Evolutionary conservation across 2,329 filamentous ascomycete genomes (phyloP).

Genomic region (Ophiosphaerella korrae): DNA sequence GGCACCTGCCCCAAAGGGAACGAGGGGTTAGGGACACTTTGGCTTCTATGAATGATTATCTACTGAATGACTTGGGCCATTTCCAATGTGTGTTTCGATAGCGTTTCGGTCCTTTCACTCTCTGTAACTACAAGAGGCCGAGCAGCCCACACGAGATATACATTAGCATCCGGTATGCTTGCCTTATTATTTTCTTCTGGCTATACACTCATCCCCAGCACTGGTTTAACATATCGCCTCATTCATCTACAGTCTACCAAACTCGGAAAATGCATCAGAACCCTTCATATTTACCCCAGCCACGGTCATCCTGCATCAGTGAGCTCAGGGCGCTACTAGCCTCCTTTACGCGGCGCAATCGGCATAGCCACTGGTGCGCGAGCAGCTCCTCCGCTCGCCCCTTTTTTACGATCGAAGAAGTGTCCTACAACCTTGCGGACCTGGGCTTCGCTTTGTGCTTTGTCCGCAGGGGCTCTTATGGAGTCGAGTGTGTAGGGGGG

Average conservation of each 20-base stretch:
- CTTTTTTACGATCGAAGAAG: conserved; percentile 51
- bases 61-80: neutral
- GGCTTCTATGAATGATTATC: neutral
- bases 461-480: conserved; percentile 53
- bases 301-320: neutral
- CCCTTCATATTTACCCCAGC: no score
- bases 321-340: conserved; percentile 6
- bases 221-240: neutral
- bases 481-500: conserved; percentile 64
- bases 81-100: neutral
- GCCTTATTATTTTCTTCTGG: no score
- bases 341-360: conserved; percentile 38
- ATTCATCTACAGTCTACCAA: neutral
- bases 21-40: neutral
- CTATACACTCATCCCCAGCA: no score
- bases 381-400: conserved; percentile 18
- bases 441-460: conserved; percentile 49
- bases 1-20: no score
- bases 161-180: no score
- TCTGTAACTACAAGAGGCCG: neutral
- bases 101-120: neutral
- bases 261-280: neutral
- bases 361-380: conserved; percentile 38
- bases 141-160: no score
- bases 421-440: conserved; percentile 55